Conservation (phyloP, 352 stramenopile species). For the Pythium periplocum region DNA sequence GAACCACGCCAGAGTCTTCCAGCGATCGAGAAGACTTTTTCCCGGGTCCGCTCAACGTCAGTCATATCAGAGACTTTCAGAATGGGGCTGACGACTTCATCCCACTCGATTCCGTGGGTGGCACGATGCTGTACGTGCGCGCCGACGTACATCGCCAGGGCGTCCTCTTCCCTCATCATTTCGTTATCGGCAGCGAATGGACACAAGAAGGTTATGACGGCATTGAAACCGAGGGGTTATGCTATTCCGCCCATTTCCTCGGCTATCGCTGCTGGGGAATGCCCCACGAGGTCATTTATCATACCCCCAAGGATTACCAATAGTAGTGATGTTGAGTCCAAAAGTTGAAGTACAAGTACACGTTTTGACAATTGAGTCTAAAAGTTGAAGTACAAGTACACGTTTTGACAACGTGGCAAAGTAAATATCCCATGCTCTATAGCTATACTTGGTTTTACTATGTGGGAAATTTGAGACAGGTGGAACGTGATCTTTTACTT, state of each 20-base stretch:
- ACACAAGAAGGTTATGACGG: constrained; percentile 35
- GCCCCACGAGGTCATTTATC: constrained; percentile 35
- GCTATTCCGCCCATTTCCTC: constrained; percentile 39
- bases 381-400: no score
- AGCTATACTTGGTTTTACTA: no score
- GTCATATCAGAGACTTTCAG: constrained; percentile 10
- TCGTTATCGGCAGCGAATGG: constrained; percentile 38
- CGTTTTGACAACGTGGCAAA: no score
- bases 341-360: no score
- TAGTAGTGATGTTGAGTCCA: no score
- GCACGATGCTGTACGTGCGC: constrained; percentile 42
- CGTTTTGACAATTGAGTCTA: no score
- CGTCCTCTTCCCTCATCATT: constrained; percentile 34
- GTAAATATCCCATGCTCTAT: no score
- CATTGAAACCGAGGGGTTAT: constrained; percentile 46
- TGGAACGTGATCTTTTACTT: no score
- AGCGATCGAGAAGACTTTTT: constrained; percentile 10
- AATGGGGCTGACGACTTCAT: constrained; percentile 13
- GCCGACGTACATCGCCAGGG: constrained; percentile 43
- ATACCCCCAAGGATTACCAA: background rate
- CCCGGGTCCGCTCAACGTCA: background rate
- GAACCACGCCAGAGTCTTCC: constrained; percentile 3
- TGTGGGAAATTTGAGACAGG: no score
- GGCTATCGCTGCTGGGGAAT: constrained; percentile 47
- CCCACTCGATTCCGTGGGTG: constrained; percentile 38